Percentiles rank a stretch among this genome's conserved stretches.
Conservation (phyloP, 164 flowering plant species). For the Stephania yunnanensis region DNA sequence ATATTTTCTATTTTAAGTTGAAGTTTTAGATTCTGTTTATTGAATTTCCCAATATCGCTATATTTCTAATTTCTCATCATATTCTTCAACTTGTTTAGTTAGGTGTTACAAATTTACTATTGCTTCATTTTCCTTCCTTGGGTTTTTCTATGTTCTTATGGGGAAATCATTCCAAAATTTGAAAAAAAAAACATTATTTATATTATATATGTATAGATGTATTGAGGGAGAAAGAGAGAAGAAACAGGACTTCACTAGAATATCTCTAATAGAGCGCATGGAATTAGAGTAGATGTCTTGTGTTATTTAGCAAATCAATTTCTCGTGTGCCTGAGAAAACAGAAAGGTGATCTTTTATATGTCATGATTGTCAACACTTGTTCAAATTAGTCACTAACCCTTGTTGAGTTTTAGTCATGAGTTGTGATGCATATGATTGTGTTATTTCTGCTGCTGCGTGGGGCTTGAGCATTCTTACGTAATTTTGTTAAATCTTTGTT, state of each 20-base stretch:
- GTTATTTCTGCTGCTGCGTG: conserved; percentile 12
- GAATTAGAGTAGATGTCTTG: too few relatives aligned
- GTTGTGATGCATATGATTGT: conserved; percentile 2
- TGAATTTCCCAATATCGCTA: not conserved
- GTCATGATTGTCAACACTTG: not conserved
- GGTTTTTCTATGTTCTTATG: too few relatives aligned
- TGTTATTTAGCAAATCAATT: too few relatives aligned
- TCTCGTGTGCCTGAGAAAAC: too few relatives aligned
- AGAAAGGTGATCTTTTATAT: not conserved
- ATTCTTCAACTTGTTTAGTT: too few relatives aligned
- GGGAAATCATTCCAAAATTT: too few relatives aligned
- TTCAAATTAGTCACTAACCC: not conserved
- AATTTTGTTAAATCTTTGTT: conserved; percentile 15
- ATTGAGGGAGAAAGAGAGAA: too few relatives aligned
- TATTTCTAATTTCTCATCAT: not conserved
- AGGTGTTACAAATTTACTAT: not conserved
- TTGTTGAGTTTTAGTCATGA: not conserved
- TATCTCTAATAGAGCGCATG: too few relatives aligned
- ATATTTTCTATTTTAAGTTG: not conserved
- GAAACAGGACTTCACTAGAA: too few relatives aligned
- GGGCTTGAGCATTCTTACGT: conserved; percentile 19
- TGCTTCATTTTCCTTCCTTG: not conserved
- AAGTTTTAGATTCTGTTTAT: not conserved
- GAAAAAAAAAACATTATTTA: too few relatives aligned
- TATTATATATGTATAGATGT: too few relatives aligned